Base-by-base conservation (phyloP, 164 flowering plant genomes). In the Litsea cubeba region DNA sequence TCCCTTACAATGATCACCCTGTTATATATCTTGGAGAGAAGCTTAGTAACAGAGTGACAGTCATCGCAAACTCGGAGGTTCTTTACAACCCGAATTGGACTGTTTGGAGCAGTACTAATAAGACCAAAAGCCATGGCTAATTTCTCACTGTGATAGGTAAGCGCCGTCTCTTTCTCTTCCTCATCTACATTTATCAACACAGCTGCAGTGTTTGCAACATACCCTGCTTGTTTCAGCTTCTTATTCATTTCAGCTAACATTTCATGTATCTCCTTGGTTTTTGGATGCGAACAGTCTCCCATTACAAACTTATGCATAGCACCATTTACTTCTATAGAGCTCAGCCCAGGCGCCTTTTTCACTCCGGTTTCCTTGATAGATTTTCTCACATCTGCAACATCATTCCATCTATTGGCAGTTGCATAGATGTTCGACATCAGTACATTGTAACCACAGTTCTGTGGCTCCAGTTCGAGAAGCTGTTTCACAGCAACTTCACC, bases 351-450 rank as follows among this genome's bases (percentile, higher is more conserved):
- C 77, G 75, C 78, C 77, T 86, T 89, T 75, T 70, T 82, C 22
- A 82, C 71, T 62, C 87, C 83, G 14, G 50, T 68, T 14, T 79
- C 80, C 70, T 79, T 82, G 85, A 87, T 83, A 20, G 63, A 32
- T 72, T 70, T 83, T 77, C 90, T 85, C 28, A 83, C 72, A 30
- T 68, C 76, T 26, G 84, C 82, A 69, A 79, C 90, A 58, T 89
- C 88, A 46, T 76, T 76, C 89, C 89, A 85, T 82, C 86, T 81
- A 28, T 83, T 82, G 68, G 83, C 81, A 17, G 82, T 76, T 22
- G 90, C 89, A 79, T 85, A 85, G 22, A 89, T 79, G 80, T 87
- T 87, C 40, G 88, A 84, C 75, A 83, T 65, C 18, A 85, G 77
- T 50, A 86, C 81, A 72, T 83, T 84, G 69, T 85, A 84, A 50